Evolutionary conservation across 2,329 filamentous ascomycete species (phyloP), one percentile per base, ranked within the genome.

Genomic region (Bretziella fagacearum): DNA sequence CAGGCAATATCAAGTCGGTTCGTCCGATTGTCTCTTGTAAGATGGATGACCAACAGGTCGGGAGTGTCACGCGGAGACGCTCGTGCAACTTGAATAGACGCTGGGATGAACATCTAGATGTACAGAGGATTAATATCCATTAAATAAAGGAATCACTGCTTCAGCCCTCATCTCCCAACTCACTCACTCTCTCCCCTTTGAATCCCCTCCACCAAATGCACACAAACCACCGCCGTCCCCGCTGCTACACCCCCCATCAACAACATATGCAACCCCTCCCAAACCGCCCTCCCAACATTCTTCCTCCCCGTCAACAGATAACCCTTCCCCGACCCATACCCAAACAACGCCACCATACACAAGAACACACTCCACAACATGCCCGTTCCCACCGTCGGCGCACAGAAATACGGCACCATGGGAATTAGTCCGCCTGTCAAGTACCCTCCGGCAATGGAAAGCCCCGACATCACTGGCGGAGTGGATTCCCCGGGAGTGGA

Each of bases 381-480:
- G 1, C 62, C 65, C 4, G 55, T 44, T 0, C 56, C 59, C 0
- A 68, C 61, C 2, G 57, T 61, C 2, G 52, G 39, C 13, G 63
- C 58, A 46, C 77, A 70, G 49, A 80, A 71, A 56, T 81, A 81
- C 0, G 77, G 77, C 20, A 75, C 58, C 8, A 81, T 60, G 0
- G 77, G 76, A 23, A 80, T 68, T 49, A 77, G 64, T 0, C 77
- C 77, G 3, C 77, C 77, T 2, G 77, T 58, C 29, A 79, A 66
- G 54, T 81, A 81, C 0, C 76, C 74, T 1, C 72, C 54, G 0
- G 75, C 71, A 33, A 81, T 73, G 0, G 71, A 78, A 7, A 77
- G 53, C 2, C 74, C 77, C 0, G 69, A 73, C 8, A 68, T 56
- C 29, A 63, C 57, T 0, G 71, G 68, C 22, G 59, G 59, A 6